Evolutionary conservation across 495 filamentous ascomycete genomes (phyloP).

Genomic region (Talaromyces nanjingensis): DNA sequence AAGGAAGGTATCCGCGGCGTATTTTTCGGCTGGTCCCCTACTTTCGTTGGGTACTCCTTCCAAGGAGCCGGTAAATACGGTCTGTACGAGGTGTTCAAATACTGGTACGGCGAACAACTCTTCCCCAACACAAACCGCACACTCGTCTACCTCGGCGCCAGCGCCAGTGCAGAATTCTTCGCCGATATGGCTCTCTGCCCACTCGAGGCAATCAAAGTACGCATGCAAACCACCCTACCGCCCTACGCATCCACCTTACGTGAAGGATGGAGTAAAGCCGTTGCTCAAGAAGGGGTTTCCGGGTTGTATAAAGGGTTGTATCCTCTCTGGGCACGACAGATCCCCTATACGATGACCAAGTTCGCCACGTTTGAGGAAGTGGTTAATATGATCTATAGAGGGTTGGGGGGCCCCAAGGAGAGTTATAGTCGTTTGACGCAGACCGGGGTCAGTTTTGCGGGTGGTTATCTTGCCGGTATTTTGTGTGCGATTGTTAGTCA

Average conservation of each 20-base stretch:
- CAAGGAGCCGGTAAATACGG: slow-evolving; percentile 76
- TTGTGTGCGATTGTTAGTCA: slow-evolving; percentile 60
- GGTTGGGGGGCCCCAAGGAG: slow-evolving; percentile 59
- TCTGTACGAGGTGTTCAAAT: slow-evolving; percentile 70
- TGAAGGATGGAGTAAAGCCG: slow-evolving; percentile 56
- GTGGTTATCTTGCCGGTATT: slow-evolving; percentile 67
- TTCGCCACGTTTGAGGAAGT: slow-evolving; percentile 70
- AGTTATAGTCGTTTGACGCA: slow-evolving; percentile 54
- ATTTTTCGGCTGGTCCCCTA: slow-evolving; percentile 68
- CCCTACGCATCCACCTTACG: slow-evolving; percentile 55
- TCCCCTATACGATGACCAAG: slow-evolving; percentile 72
- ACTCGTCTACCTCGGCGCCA: slow-evolving; percentile 56
- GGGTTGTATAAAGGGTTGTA: slow-evolving; percentile 64
- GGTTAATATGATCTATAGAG: slow-evolving; percentile 54
- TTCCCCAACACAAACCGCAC: slow-evolving; percentile 59
- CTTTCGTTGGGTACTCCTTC: slow-evolving; percentile 61
- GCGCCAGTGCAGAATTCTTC: slow-evolving; percentile 60
- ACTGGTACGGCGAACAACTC: slow-evolving; percentile 57
- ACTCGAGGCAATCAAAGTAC: slow-evolving; percentile 64
- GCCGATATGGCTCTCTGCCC: slow-evolving; percentile 64
- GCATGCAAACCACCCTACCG: slow-evolving; percentile 66
- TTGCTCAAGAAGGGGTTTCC: slow-evolving; percentile 49
- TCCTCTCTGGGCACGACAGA: slow-evolving; percentile 65
- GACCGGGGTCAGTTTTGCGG: slow-evolving; percentile 62
- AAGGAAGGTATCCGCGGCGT: slow-evolving; percentile 62